Percentiles rank a stretch among this genome's conserved stretches.
Conservation (phyloP, 208 protist genomes). For the Leishmania turanica region DNA sequence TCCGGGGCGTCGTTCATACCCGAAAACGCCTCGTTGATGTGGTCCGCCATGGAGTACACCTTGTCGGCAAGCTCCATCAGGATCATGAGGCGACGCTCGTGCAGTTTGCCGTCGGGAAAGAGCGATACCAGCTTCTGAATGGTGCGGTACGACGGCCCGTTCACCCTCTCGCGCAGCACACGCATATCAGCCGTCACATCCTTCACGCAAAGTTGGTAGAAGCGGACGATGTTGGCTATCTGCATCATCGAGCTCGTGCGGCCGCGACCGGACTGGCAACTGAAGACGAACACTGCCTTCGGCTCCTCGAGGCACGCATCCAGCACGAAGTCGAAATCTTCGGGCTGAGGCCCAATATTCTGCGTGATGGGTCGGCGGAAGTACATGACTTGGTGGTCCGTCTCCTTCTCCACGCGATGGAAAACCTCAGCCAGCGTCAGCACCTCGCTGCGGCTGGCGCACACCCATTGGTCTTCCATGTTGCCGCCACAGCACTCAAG, state of each 20-base stretch:
- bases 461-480: conserved; percentile 91
- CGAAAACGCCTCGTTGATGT: conserved; percentile 82
- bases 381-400: conserved; percentile 59
- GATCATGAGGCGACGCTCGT: conserved; percentile 79
- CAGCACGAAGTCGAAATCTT: conserved; percentile 89
- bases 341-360: conserved; percentile 73
- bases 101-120: conserved; percentile 87
- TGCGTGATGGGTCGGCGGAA: conserved; percentile 83
- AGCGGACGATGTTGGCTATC: conserved; percentile 88
- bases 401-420: conserved; percentile 36
- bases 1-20: conserved; percentile 48
- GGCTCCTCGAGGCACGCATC: conserved; percentile 78
- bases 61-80: conserved; percentile 86
- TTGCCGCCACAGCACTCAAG: conserved; percentile 60
- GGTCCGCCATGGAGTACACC: conserved; percentile 85
- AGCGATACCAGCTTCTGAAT: conserved; percentile 89
- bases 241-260: conserved; percentile 86
- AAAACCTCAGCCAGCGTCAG: conserved; percentile 76
- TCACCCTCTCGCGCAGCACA: conserved; percentile 57
- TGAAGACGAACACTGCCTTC: conserved; percentile 81
- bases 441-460: conserved; percentile 55
- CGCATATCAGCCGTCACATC: conserved; percentile 72
- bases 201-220: conserved; percentile 83
- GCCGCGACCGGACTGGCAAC: conserved; percentile 86
- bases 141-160: conserved; percentile 66